A percentile compares a stretch with the other conserved stretches of the same genome.
Conservation (phyloP, 164 flowering plant species). For the Pachysandra terminalis region DNA sequence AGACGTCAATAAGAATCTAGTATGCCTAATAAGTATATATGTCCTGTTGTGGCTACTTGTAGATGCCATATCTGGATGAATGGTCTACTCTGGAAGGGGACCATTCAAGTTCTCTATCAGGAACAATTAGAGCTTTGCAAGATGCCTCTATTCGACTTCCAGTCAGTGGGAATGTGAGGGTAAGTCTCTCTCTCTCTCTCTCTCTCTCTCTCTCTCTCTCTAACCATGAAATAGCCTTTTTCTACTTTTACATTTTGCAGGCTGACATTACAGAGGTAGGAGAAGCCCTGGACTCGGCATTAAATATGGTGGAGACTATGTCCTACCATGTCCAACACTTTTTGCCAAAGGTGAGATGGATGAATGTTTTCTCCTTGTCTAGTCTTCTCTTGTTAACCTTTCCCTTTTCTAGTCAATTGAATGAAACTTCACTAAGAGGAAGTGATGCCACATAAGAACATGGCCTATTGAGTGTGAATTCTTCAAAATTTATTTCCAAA, state of each 20-base stretch:
- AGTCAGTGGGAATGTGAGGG: constrained; percentile 49
- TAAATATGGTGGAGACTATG: constrained; percentile 46
- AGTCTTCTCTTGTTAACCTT: too few species aligned
- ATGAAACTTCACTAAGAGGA: neutral
- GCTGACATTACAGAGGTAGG: constrained; percentile 47
- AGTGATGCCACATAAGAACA: neutral
- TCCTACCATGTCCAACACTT: constrained; percentile 34
- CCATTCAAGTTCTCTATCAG: constrained; percentile 52
- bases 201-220: too few species aligned
- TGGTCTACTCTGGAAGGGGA: constrained; percentile 67
- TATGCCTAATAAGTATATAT: neutral
- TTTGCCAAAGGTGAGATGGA: constrained; percentile 47
- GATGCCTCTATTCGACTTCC: constrained; percentile 64
- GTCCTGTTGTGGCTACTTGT: constrained; percentile 1
- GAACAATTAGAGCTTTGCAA: constrained; percentile 47
- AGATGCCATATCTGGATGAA: constrained; percentile 68
- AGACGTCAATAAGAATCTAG: neutral
- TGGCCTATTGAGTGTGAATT: neutral
- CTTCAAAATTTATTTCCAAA: neutral
- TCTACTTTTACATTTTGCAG: constrained; percentile 28
- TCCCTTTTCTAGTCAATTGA: neutral
- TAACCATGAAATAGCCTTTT: too few species aligned
- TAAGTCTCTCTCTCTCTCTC: constrained; percentile 16
- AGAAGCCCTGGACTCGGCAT: constrained; percentile 55
- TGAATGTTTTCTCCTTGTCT: too few species aligned